A percentile compares a stretch with the other conserved stretches of the same genome.
Evolutionary conservation across 352 stramenopile species (phyloP).

Genomic region (Labyrinthula sp.): DNA sequence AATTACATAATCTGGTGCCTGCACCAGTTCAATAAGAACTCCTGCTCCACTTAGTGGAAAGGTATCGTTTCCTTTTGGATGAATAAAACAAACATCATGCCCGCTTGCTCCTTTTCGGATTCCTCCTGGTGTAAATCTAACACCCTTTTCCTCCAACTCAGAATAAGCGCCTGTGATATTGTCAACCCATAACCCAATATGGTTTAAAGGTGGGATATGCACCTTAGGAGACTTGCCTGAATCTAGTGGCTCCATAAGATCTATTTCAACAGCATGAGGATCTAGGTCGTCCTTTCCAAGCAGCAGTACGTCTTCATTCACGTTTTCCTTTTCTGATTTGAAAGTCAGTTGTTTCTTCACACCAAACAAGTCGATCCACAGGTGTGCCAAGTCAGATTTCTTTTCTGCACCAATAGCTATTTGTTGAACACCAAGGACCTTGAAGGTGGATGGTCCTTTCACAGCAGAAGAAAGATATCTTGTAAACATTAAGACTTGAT

Average conservation of each 20-base stretch:
- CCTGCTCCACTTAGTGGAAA: slow-evolving; percentile 66
- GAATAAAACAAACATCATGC: slow-evolving; percentile 90
- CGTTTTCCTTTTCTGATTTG: slow-evolving; percentile 71
- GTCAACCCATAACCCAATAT: slow-evolving; percentile 93
- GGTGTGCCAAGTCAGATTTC: slow-evolving; percentile 55
- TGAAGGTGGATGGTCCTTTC: slow-evolving; percentile 45
- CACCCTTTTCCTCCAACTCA: slow-evolving; percentile 63
- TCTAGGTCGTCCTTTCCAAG: slow-evolving; percentile 62
- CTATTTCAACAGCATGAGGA: slow-evolving; percentile 79
- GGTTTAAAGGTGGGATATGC: slow-evolving; percentile 82
- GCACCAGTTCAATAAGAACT: slow-evolving; percentile 87
- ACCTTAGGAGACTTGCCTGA: slow-evolving; percentile 57
- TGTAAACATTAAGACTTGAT: too few relatives aligned
- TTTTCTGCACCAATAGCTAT: slow-evolving; percentile 73
- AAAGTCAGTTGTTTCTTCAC: slow-evolving; percentile 39
- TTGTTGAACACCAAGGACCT: slow-evolving; percentile 86
- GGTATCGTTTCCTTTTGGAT: slow-evolving; percentile 81
- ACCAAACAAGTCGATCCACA: slow-evolving; percentile 59
- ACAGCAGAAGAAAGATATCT: too few relatives aligned
- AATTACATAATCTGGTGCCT: slow-evolving; percentile 72
- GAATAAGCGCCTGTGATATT: slow-evolving; percentile 66
- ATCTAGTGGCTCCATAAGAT: slow-evolving; percentile 94
- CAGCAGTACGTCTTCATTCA: slow-evolving; percentile 87
- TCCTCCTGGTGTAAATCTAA: slow-evolving; percentile 84
- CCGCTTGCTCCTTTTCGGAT: slow-evolving; percentile 86